phyloP scores from a whole-genome alignment of 768 basidiomycete species.

The Floccularia luteovirens region DNA sequence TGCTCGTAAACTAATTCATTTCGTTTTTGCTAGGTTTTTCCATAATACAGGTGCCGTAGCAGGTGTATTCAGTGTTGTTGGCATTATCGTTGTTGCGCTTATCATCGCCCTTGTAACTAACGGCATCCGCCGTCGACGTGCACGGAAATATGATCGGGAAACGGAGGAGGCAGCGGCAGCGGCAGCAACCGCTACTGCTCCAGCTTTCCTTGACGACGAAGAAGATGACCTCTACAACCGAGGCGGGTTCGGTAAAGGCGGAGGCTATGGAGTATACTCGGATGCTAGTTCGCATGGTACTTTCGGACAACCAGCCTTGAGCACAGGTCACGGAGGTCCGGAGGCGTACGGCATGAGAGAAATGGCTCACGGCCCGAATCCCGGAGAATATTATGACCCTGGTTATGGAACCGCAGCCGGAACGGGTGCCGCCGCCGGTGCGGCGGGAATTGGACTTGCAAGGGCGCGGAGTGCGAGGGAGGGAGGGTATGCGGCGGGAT shows the following conservation, averaged over 20 bases:
- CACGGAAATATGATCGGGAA: conserved; percentile 61
- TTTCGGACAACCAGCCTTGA: conserved; percentile 38
- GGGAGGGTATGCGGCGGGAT: conserved; percentile 20
- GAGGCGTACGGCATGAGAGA: conserved; percentile 50
- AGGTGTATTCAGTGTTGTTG: conserved; percentile 65
- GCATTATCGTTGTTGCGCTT: conserved; percentile 48
- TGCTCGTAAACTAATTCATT: not conserved
- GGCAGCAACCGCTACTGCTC: conserved; percentile 45
- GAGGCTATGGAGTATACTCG: conserved; percentile 21
- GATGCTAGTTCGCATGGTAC: conserved; percentile 55
- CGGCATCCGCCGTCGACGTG: conserved; percentile 54
- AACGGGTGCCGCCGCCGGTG: conserved; percentile 19
- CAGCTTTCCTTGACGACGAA: conserved; percentile 51
- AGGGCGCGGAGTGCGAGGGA: conserved; percentile 28
- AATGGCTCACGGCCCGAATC: conserved; percentile 11
- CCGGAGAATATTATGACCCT: conserved; percentile 25
- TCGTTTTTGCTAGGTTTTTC: conserved; percentile 50
- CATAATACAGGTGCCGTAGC: conserved; percentile 66
- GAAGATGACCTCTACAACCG: conserved; percentile 24
- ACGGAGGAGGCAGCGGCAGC: conserved; percentile 65
- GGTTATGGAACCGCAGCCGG: conserved; percentile 13
- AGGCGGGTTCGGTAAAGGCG: conserved; percentile 14
- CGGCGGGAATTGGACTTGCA: conserved; percentile 36
- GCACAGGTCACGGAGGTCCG: conserved; percentile 8
- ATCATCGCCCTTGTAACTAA: conserved; percentile 41